Percentiles rank a stretch among this genome's conserved stretches.
These are phyloP conservation scores for Tillandsia leiboldiana DNA, from an alignment of 176 grass and related monocot genomes.

Conservation along the genomic window DNA sequence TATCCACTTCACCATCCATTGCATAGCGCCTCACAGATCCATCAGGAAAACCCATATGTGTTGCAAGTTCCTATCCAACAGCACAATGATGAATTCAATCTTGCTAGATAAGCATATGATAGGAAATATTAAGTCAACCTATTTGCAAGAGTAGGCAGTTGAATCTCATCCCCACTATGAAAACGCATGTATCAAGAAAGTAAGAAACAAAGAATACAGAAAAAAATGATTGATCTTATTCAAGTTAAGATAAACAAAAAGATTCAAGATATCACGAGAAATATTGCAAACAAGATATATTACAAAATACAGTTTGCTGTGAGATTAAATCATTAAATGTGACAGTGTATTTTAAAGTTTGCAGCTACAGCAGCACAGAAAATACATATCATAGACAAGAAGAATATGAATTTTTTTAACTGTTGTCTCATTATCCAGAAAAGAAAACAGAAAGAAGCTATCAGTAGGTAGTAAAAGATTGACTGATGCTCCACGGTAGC, in stretches of 20 bases:
- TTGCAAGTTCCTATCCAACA: slow-evolving; percentile 62
- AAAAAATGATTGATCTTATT: not conserved
- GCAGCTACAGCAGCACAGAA: no score
- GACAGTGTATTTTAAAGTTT: no score
- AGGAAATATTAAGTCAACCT: not conserved
- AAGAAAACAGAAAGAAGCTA: no score
- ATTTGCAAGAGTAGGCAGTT: not conserved
- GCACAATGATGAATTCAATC: slow-evolving; percentile 13
- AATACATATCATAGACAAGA: no score
- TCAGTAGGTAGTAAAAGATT: no score
- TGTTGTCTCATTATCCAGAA: no score
- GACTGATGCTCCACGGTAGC: no score
- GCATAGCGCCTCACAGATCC: slow-evolving; percentile 52
- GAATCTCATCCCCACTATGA: not conserved
- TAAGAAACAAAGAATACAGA: not conserved
- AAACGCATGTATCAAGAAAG: not conserved
- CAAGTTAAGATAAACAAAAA: no score
- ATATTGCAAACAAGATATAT: not conserved
- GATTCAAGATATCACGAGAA: not conserved
- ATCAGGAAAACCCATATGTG: slow-evolving; percentile 63
- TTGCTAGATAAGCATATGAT: slow-evolving; percentile 2
- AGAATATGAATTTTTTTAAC: no score
- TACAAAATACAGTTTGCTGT: not conserved
- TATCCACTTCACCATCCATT: slow-evolving; percentile 58
- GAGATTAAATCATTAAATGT: no score